Percentiles rank a stretch among this genome's conserved stretches.
These are phyloP conservation scores for Isabelozyma rhagii DNA, from an alignment of 805 yeast genomes.

Conservation along the genomic window DNA sequence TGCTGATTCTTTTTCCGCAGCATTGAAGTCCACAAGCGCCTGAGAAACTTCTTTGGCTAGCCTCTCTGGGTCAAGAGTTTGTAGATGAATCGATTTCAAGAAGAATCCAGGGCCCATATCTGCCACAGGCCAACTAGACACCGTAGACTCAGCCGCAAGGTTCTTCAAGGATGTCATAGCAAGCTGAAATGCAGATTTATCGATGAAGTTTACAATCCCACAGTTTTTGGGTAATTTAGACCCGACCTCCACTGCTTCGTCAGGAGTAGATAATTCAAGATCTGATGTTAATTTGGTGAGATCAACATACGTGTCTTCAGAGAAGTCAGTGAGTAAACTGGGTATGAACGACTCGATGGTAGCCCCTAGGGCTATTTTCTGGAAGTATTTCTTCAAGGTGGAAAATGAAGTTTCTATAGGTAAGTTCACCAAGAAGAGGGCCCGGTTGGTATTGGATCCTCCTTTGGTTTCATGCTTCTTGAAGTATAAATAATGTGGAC, in stretches of 20 bases:
- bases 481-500: slow-evolving; percentile 57
- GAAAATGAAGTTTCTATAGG: slow-evolving; percentile 61
- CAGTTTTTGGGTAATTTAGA: slow-evolving; percentile 67
- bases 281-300: slow-evolving; percentile 61
- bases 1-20: slow-evolving; percentile 60
- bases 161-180: slow-evolving; percentile 64
- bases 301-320: slow-evolving; percentile 49
- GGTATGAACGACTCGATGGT: slow-evolving; percentile 48
- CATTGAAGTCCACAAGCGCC: slow-evolving; percentile 64
- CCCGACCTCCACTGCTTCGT: slow-evolving; percentile 21
- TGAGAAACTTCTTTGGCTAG: slow-evolving; percentile 57
- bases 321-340: slow-evolving; percentile 36
- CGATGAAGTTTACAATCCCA: slow-evolving; percentile 72
- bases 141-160: slow-evolving; percentile 22
- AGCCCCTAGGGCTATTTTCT: slow-evolving; percentile 59
- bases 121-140: slow-evolving; percentile 38
- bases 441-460: slow-evolving; percentile 43
- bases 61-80: slow-evolving; percentile 46
- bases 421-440: slow-evolving; percentile 73
- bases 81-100: slow-evolving; percentile 27
- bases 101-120: slow-evolving; percentile 42
- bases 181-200: slow-evolving; percentile 60
- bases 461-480: slow-evolving; percentile 58
- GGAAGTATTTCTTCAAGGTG: slow-evolving; percentile 55
- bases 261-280: slow-evolving; percentile 30